Conservation (phyloP, 768 basidiomycete genomes). For the Mycena olivaceomarginata region DNA sequence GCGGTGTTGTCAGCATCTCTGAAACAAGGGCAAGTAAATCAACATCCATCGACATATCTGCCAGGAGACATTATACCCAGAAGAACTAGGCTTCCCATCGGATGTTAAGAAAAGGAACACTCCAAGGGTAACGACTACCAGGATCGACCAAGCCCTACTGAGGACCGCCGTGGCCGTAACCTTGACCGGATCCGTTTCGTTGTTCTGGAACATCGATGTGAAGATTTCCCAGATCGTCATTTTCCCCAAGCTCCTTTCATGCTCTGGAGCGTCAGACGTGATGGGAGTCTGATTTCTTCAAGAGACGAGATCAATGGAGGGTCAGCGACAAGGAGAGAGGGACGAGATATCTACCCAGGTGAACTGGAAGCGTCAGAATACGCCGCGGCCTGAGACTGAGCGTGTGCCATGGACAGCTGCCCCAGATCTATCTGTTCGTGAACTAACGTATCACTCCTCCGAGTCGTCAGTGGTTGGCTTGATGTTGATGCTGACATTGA, state of each 20-base stretch:
- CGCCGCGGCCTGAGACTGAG: too few species aligned
- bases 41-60: background rate
- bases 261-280: background rate
- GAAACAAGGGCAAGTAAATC: background rate
- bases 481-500: too few species aligned
- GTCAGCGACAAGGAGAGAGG: background rate
- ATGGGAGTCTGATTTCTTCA: background rate
- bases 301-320: background rate
- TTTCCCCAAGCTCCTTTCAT: background rate
- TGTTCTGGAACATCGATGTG: background rate
- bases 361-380: background rate
- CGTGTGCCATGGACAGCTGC: background rate
- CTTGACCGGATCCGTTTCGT: background rate
- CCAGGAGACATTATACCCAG: background rate
- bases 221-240: background rate
- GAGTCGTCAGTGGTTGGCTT: too few species aligned
- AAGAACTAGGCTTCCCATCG: background rate
- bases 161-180: background rate
- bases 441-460: background rate
- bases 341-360: background rate
- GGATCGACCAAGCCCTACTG: background rate
- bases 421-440: background rate
- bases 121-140: background rate
- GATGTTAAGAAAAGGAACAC: background rate
- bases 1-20: background rate